phyloP scores from a whole-genome alignment of 306 rosid genomes.

The Lithocarpus polystachyus region DNA sequence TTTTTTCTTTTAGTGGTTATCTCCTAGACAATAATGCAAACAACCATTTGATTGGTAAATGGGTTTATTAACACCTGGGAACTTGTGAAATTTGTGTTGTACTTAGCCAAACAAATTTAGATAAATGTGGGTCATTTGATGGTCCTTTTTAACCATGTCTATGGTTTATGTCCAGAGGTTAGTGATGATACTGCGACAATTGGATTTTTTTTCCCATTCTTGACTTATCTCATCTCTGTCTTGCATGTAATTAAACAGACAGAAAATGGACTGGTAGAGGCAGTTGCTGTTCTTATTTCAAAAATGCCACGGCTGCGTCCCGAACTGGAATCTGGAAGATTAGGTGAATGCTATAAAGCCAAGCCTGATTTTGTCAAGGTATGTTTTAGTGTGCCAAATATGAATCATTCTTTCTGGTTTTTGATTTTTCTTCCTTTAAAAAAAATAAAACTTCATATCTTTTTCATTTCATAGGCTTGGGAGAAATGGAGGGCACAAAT shows the following conservation, averaged over 20 bases:
- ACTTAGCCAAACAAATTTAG: neutral
- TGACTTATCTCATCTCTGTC: constrained; percentile 26
- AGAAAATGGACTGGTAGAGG: constrained; percentile 93
- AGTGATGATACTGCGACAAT: constrained; percentile 15
- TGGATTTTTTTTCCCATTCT: neutral
- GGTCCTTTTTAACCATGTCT: neutral
- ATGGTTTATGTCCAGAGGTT: neutral
- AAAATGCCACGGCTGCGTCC: constrained; percentile 80
- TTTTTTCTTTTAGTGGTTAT: neutral
- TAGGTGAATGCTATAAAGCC: constrained; percentile 74
- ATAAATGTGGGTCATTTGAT: neutral
- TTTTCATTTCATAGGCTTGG: constrained; percentile 65
- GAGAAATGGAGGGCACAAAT: constrained; percentile 90
- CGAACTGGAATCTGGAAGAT: constrained; percentile 54
- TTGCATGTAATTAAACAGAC: constrained; percentile 41
- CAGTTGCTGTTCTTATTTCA: constrained; percentile 84
- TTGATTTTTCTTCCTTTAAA: constrained; percentile 7
- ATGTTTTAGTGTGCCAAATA: constrained; percentile 13
- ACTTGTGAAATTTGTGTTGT: neutral
- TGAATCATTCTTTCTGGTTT: neutral
- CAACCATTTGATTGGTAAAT: neutral
- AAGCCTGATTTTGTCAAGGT: constrained; percentile 92
- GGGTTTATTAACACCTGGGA: neutral
- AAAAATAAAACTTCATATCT: constrained; percentile 3
- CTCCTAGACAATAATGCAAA: neutral